These are phyloP conservation scores for Chaetomium sp. DNA, from an alignment of 2,329 filamentous ascomycete species.

Conservation along the genomic window DNA sequence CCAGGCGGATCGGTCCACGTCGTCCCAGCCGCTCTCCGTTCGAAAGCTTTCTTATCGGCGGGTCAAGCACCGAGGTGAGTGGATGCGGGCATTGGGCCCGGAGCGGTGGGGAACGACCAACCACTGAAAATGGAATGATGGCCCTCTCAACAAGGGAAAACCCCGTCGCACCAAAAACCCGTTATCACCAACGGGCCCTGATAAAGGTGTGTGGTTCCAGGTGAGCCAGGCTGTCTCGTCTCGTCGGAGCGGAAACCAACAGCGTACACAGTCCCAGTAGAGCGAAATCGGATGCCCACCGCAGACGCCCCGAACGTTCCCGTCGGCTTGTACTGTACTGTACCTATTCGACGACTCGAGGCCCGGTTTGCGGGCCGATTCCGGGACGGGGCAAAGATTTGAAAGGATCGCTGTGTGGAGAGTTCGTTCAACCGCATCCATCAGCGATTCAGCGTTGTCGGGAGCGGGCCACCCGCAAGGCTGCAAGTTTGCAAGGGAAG, in stretches of 20 bases:
- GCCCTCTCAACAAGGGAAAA: no score
- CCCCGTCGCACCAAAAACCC: no score
- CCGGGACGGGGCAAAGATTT: constrained; percentile 8
- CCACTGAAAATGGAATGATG: no score
- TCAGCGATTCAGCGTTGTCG: neutral
- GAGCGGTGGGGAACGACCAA: no score
- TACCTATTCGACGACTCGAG: neutral
- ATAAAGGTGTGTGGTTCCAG: neutral
- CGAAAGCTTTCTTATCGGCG: neutral
- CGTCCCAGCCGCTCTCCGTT: no score
- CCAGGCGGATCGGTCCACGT: no score
- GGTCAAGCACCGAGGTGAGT: neutral
- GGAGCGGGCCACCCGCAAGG: neutral
- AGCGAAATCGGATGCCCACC: constrained; percentile 11
- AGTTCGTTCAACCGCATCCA: constrained; percentile 4
- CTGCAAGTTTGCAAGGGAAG: neutral
- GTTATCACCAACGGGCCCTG: neutral
- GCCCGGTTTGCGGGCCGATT: constrained; percentile 11
- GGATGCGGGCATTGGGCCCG: neutral
- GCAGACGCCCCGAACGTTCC: neutral
- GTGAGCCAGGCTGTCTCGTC: neutral
- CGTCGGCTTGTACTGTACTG: neutral
- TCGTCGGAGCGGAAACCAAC: neutral
- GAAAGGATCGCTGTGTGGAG: constrained; percentile 1
- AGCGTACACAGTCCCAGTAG: neutral